Evolutionary conservation across 179 eudicot species (phyloP), one percentile per base, ranked within the genome.

Genomic region (Nepenthes alata): DNA sequence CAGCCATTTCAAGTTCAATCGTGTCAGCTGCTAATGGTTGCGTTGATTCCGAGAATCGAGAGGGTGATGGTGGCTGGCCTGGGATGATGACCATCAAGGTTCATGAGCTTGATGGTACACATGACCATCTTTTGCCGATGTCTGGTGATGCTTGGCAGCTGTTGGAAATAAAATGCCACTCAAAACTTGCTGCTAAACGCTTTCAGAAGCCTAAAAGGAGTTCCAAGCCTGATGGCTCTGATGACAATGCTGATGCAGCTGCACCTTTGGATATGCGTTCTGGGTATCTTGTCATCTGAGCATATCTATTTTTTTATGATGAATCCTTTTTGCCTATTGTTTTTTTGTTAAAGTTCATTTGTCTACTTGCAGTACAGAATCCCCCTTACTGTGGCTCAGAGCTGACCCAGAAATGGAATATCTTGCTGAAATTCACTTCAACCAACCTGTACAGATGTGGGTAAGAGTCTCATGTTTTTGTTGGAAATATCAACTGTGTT

Each of bases 341-440:
- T 14, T 55, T 54, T 60, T 25, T 58, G 53, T 66, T 66, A 68
- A 36, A 37, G 44, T 55, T 54, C 54, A 35, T 12, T 34, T 55
- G 14, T 55, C 58, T 70, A 58, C 52, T 64, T 81, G 79, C 93
- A 93, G 98, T 71, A 71, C 83, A 59, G 98, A 93, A 62, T 83
- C 95, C 16, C 87, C 98, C 53, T 70, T 93, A 75, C 60, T 89
- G 64, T 93, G 98, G 98, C 86, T 93, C 59, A 81, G 94, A 65
- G 97, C 97, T 36, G 98, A 93, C 67, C 98, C 98, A 1, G 95
- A 89, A 77, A 85, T 93, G 98, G 98, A 93, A 74, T 93, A 93
- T 75, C 91, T 93, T 63, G 98, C 98, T 78, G 88, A 87, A 72
- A 83, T 89, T 68, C 85, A 89, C 74, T 79, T 87, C 62, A 83